Evolutionary conservation across 2,329 filamentous ascomycete species (phyloP), one percentile per base, ranked within the genome.

Genomic region (Fusarium sp.): DNA sequence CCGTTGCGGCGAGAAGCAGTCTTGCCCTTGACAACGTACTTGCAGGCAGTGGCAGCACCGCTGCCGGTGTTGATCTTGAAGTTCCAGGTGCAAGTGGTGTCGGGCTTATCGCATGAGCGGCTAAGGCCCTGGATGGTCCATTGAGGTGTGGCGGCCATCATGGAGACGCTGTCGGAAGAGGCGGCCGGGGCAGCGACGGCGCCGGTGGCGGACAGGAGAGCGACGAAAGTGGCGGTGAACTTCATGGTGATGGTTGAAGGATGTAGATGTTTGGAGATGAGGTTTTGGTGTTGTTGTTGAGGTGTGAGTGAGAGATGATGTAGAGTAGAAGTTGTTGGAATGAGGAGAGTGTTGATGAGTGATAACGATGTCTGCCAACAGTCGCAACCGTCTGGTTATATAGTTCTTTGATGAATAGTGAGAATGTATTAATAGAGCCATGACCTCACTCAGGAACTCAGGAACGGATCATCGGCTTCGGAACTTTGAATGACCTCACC

Each of bases 11-110:
- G 76, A 65, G 83, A 82, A 72, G 83, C 83, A 31, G 74, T 69
- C 61, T 76, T 65, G 67, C 74, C 79, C 40, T 79, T 81, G 69
- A 85, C 80, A 35, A 74, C 66, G 47, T 75, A 76, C 52, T 69
- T 78, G 76, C 76, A 78, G 11, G 73, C 4, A 40, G 76, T 74
- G 24, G 81, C 79, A 68, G 83, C 80, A 65, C 86, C 83, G 61
- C 80, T 79, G 78, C 85, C 85, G 52, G 84, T 81, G 79, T 85
- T 80, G 79, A 86, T 83, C 68, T 75, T 73, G 76, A 87, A 87
- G 69, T 77, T 81, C 81, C 84, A 86, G 74, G 79, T 82, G 81
- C 85, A 87, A n/a, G 76, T 71, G 58, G 79, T 80, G 73, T 86
- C 78, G 58, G 73, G 68, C 34, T 69, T 31, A 75, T 82, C 80